phyloP scores from a whole-genome alignment of 306 rosid genomes.

The Prunus padus region DNA sequence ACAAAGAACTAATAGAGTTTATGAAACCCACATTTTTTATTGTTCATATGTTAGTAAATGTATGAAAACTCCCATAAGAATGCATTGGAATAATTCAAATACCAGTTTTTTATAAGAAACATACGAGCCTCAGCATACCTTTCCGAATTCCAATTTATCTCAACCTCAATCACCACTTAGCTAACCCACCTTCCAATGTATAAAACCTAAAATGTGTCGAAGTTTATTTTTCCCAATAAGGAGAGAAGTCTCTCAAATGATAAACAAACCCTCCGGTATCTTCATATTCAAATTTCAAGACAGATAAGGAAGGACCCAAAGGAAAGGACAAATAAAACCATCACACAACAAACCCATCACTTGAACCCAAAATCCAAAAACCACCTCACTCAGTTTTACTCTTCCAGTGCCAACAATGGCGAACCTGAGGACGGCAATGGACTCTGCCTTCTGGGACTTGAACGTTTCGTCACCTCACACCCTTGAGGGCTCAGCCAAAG shows the following conservation, averaged over 20 bases:
- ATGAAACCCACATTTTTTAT: too few species aligned
- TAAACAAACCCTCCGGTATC: not conserved
- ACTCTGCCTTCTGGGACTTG: slow-evolving; percentile 74
- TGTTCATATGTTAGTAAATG: too few species aligned
- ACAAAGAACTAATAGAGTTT: too few species aligned
- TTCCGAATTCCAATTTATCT: too few species aligned
- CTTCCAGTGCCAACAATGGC: slow-evolving; percentile 48
- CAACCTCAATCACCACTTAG: too few species aligned
- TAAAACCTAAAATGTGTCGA: too few species aligned
- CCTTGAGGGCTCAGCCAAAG: slow-evolving; percentile 61
- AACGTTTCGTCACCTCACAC: slow-evolving; percentile 63
- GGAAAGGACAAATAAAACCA: slow-evolving; percentile 3
- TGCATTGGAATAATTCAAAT: too few species aligned
- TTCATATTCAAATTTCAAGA: not conserved
- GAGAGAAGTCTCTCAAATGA: too few species aligned
- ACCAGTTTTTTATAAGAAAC: too few species aligned
- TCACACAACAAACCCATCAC: not conserved
- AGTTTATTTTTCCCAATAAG: not conserved
- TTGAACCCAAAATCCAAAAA: not conserved
- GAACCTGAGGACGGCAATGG: slow-evolving; percentile 74
- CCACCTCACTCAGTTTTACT: not conserved
- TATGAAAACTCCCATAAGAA: too few species aligned
- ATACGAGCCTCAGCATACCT: too few species aligned
- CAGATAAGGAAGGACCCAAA: not conserved
- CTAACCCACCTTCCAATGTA: too few species aligned